Conservation (phyloP, 805 yeast species). For the Suhomyces emberorum region DNA sequence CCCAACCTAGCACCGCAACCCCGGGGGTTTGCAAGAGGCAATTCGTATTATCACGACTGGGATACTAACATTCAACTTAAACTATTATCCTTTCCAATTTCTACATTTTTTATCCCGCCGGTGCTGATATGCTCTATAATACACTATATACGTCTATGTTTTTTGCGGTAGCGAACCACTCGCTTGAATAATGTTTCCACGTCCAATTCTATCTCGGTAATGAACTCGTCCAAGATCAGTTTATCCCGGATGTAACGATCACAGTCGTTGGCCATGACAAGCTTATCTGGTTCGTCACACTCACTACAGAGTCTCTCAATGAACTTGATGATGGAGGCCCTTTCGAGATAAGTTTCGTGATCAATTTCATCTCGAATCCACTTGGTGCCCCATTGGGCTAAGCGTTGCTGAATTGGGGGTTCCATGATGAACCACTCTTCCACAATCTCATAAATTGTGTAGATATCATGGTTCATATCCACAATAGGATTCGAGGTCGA, state of each 20-base stretch:
- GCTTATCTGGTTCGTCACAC: constrained; percentile 8
- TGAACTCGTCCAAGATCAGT: constrained; percentile 14
- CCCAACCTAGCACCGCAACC: too few species aligned
- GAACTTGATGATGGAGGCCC: constrained; percentile 10
- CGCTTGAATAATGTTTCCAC: constrained; percentile 10
- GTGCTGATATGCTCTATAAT: constrained; percentile 1
- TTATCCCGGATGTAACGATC: constrained; percentile 12
- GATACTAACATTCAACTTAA: too few species aligned
- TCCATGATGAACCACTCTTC: constrained; percentile 13
- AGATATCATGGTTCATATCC: constrained; percentile 13
- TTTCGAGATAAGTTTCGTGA: constrained; percentile 11
- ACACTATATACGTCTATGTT: constrained; percentile 4
- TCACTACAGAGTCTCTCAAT: constrained; percentile 9
- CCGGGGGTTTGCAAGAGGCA: too few species aligned
- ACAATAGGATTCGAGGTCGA: not conserved
- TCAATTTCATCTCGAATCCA: constrained; percentile 15
- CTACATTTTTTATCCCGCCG: not conserved
- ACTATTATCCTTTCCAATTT: too few species aligned
- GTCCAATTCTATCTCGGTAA: constrained; percentile 14
- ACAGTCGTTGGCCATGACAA: constrained; percentile 10
- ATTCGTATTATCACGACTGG: too few species aligned
- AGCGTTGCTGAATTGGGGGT: constrained; percentile 9
- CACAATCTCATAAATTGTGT: constrained; percentile 11
- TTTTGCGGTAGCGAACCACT: constrained; percentile 9
- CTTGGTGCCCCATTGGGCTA: constrained; percentile 11